Evolutionary conservation across 2,329 filamentous ascomycete genomes (phyloP).

Genomic region (Chaetomiaceae sp.): DNA sequence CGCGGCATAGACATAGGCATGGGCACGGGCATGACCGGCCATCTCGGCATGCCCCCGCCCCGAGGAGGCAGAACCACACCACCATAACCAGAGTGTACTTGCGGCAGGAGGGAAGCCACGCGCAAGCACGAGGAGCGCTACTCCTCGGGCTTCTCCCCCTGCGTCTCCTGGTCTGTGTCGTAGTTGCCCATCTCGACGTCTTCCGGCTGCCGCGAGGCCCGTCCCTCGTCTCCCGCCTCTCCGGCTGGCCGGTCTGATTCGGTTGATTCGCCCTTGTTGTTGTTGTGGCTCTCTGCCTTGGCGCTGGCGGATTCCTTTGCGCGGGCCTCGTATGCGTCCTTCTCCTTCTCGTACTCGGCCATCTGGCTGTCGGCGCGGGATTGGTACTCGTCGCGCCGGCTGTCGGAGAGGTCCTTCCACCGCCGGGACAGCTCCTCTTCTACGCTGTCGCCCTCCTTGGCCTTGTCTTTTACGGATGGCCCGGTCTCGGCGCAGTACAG

Average conservation of each 20-base stretch:
- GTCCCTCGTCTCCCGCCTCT: constrained; percentile 23
- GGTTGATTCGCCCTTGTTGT: constrained; percentile 17
- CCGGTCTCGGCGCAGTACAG: constrained; percentile 51
- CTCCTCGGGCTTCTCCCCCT: constrained; percentile 23
- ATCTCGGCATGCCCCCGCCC: no score
- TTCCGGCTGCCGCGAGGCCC: constrained; percentile 33
- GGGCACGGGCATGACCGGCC: no score
- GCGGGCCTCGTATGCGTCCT: constrained; percentile 33
- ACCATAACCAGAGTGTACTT: no score
- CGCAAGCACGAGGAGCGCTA: background rate
- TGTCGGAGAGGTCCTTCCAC: constrained; percentile 51
- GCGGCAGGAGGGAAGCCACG: background rate
- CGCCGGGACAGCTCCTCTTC: constrained; percentile 53
- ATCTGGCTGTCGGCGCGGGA: constrained; percentile 38
- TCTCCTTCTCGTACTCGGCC: constrained; percentile 41
- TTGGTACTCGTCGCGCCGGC: constrained; percentile 47
- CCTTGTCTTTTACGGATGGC: constrained; percentile 40
- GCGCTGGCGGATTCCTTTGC: constrained; percentile 29
- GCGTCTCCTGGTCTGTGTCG: constrained; percentile 35
- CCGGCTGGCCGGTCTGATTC: constrained; percentile 20
- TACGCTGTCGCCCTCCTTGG: constrained; percentile 28
- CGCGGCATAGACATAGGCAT: no score
- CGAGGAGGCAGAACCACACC: no score
- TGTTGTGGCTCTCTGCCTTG: constrained; percentile 6
- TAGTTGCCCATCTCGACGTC: constrained; percentile 48